These are phyloP conservation scores for Teratosphaeria viscida DNA, from an alignment of 2,329 filamentous ascomycete genomes.

Conservation along the genomic window DNA sequence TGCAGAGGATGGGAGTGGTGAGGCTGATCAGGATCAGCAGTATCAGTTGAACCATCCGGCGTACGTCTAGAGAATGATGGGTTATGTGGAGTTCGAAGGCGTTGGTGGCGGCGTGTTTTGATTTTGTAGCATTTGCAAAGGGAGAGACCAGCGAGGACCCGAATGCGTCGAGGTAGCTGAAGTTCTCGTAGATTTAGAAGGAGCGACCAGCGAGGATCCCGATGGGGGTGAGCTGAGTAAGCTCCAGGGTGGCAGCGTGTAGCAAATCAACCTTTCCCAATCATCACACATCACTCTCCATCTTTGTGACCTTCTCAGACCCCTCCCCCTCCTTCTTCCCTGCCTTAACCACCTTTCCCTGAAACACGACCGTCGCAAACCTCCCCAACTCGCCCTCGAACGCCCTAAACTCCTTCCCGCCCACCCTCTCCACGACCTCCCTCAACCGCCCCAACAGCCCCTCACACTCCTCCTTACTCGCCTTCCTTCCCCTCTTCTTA, in stretches of 20 bases:
- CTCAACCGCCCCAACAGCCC: conserved; percentile 45
- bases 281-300: neutral
- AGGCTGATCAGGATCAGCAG: neutral
- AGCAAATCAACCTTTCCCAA: neutral
- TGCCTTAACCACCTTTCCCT: conserved; percentile 24
- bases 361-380: conserved; percentile 36
- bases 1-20: neutral
- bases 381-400: conserved; percentile 38
- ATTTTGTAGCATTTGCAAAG: neutral
- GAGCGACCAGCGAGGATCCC: neutral
- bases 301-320: neutral
- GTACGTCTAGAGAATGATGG: neutral
- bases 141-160: neutral
- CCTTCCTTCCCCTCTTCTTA: conserved; percentile 53
- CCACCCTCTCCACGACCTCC: conserved; percentile 34
- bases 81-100: neutral
- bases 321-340: conserved; percentile 1
- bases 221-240: neutral
- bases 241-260: neutral
- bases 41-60: neutral
- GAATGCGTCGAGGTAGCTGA: neutral
- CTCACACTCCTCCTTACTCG: conserved; percentile 51
- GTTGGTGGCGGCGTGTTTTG: neutral
- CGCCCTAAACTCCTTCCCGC: conserved; percentile 37
- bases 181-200: neutral